Conservation (phyloP, 352 stramenopile species). For the Phytopythium vexans region DNA sequence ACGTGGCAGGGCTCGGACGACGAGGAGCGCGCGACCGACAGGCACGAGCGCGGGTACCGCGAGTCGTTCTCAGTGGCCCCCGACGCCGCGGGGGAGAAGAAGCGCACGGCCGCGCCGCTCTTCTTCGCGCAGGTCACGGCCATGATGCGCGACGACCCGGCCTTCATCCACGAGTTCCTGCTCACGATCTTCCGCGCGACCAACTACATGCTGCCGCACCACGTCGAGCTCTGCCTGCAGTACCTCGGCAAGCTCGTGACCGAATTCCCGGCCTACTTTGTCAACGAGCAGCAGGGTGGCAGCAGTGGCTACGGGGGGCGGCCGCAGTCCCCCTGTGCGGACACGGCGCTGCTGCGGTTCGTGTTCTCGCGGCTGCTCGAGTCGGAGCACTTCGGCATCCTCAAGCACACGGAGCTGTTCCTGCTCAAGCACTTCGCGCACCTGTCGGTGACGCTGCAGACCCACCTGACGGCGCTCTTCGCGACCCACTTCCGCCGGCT, state of each 20-base stretch:
- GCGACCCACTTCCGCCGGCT: constrained; percentile 50
- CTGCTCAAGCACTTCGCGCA: constrained; percentile 55
- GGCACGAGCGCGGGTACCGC: constrained; percentile 21
- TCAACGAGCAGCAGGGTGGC: constrained; percentile 23
- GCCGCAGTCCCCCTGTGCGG: constrained; percentile 15
- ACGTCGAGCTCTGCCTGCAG: constrained; percentile 66
- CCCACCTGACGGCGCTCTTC: constrained; percentile 45
- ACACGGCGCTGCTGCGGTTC: constrained; percentile 35
- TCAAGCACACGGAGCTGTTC: constrained; percentile 67
- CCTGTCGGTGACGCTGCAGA: constrained; percentile 56
- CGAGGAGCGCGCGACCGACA: constrained; percentile 26
- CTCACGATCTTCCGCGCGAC: constrained; percentile 57
- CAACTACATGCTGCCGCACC: constrained; percentile 66
- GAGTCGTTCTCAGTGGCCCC: constrained; percentile 38
- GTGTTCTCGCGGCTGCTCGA: constrained; percentile 61
- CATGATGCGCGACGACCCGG: constrained; percentile 46
- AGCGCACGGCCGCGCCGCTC: constrained; percentile 26
- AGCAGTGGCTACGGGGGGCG: neutral
- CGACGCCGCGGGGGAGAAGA: constrained; percentile 20
- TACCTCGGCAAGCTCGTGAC: constrained; percentile 58
- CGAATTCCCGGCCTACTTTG: constrained; percentile 64
- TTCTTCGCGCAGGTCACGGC: constrained; percentile 57
- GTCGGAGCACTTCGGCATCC: constrained; percentile 72
- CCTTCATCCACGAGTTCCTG: constrained; percentile 54
- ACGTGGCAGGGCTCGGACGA: constrained; percentile 27